Percentiles rank a stretch among this genome's conserved stretches.
Conservation (phyloP, 2,329 filamentous ascomycete genomes). For the Colletotrichum melonis region DNA sequence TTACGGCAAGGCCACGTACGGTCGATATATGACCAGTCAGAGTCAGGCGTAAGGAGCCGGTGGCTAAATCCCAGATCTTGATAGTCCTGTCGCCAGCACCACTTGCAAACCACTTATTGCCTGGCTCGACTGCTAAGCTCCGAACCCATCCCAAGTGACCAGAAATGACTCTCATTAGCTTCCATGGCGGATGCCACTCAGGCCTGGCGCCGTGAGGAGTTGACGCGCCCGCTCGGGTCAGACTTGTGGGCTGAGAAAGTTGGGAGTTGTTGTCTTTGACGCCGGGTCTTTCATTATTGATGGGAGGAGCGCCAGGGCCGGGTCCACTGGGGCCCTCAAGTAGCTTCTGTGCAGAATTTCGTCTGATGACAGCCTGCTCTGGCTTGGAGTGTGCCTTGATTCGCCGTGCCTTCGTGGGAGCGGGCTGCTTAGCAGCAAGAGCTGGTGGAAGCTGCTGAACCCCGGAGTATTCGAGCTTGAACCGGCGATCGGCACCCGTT, state of each 20-base stretch:
- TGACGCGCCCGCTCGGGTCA: constrained; percentile 39
- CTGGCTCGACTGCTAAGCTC: constrained; percentile 89
- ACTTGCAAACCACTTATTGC: constrained; percentile 97
- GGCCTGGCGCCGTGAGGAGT: constrained; percentile 70
- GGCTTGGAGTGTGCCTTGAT: constrained; percentile 41
- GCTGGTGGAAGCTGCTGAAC: constrained; percentile 82
- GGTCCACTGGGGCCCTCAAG: constrained; percentile 43
- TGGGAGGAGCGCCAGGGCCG: background rate
- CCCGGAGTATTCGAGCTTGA: constrained; percentile 80
- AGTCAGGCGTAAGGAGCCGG: constrained; percentile 84
- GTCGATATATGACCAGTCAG: constrained; percentile 95
- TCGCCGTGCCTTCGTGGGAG: constrained; percentile 52
- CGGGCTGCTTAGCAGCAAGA: constrained; percentile 80
- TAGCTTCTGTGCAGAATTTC: constrained; percentile 46
- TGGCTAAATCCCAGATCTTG: constrained; percentile 98
- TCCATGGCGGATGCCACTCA: constrained; percentile 98
- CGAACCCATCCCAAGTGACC: constrained; percentile 97
- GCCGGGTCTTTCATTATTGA: background rate
- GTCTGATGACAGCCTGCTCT: constrained; percentile 64
- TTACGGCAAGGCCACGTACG: constrained; percentile 91
- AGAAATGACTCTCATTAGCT: constrained; percentile 96
- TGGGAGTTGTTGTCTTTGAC: background rate
- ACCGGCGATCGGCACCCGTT: constrained; percentile 55
- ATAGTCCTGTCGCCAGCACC: constrained; percentile 96
- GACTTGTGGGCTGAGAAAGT: constrained; percentile 44